Evolutionary conservation across 176 grass and related monocot species (phyloP).

Genomic region (Zizania latifolia): DNA sequence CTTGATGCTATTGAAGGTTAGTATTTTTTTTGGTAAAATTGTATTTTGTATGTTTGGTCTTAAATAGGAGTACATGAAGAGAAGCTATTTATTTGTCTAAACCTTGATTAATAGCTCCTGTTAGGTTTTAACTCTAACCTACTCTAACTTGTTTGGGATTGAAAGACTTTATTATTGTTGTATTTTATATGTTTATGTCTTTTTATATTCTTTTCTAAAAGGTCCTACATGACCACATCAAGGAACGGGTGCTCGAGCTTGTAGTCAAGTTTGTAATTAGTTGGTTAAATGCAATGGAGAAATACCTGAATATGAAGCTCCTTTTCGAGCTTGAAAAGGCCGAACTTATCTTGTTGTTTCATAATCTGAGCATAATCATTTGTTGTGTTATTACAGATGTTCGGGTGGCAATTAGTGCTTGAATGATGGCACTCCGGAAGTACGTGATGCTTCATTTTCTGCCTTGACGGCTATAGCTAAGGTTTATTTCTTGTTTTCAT

Average conservation of each 20-base stretch:
- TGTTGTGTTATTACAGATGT: conserved; percentile 63
- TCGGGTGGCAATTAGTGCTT: conserved; percentile 80
- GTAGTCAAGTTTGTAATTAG: not conserved
- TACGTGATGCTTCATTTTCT: conserved; percentile 83
- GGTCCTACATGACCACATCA: not conserved
- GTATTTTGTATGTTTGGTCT: too few species aligned
- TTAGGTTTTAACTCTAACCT: too few species aligned
- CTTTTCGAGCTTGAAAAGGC: not conserved
- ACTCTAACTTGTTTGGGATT: too few species aligned
- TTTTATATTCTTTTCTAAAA: not conserved
- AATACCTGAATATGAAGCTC: not conserved
- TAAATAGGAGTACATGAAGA: too few species aligned
- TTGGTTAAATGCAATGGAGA: not conserved
- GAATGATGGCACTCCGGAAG: conserved; percentile 97
- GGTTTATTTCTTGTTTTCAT: conserved; percentile 38
- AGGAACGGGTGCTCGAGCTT: not conserved
- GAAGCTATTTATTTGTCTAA: too few species aligned
- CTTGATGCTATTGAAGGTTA: conserved; percentile 89
- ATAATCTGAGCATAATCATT: not conserved
- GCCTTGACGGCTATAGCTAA: conserved; percentile 86
- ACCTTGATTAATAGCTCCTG: too few species aligned
- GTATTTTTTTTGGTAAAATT: conserved; percentile 26
- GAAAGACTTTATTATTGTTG: too few species aligned
- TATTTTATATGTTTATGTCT: not conserved
- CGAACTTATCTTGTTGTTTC: not conserved